These are phyloP conservation scores for Glomus cerebriforme DNA, from an alignment of 192 early-diverging fungal species.

Conservation along the genomic window DNA sequence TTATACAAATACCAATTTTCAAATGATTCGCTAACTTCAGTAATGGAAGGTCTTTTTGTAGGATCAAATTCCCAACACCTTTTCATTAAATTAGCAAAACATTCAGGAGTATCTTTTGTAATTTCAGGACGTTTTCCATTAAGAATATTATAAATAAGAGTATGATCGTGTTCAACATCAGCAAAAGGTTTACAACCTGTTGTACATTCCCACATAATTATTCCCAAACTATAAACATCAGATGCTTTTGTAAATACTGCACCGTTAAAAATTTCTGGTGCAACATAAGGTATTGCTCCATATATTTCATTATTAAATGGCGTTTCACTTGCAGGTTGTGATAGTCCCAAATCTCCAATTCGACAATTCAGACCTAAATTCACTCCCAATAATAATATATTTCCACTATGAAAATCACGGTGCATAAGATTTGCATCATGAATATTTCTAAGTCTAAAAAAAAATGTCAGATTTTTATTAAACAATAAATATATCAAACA, in stretches of 20 bases:
- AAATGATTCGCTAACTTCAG: not conserved
- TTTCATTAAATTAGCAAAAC: not conserved
- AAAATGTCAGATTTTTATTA: not conserved
- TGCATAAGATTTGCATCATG: not conserved
- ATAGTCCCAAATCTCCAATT: not conserved
- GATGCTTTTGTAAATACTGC: no score
- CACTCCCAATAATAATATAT: not conserved
- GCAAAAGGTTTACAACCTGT: not conserved
- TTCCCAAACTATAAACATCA: no score
- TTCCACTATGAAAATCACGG: constrained; percentile 16
- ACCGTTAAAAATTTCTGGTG: no score
- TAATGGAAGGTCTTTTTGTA: not conserved
- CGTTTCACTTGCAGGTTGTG: not conserved
- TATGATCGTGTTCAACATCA: not conserved
- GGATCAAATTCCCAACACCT: not conserved
- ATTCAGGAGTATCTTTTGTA: not conserved
- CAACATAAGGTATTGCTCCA: no score
- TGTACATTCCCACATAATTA: not conserved
- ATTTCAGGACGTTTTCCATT: not conserved
- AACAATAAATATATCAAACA: not conserved
- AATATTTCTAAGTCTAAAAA: not conserved
- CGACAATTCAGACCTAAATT: not conserved
- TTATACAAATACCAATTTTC: not conserved
- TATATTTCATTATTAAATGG: not conserved
- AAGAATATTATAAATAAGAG: not conserved